Conservation (phyloP, 768 basidiomycete genomes). For the Mycena vitilis region DNA sequence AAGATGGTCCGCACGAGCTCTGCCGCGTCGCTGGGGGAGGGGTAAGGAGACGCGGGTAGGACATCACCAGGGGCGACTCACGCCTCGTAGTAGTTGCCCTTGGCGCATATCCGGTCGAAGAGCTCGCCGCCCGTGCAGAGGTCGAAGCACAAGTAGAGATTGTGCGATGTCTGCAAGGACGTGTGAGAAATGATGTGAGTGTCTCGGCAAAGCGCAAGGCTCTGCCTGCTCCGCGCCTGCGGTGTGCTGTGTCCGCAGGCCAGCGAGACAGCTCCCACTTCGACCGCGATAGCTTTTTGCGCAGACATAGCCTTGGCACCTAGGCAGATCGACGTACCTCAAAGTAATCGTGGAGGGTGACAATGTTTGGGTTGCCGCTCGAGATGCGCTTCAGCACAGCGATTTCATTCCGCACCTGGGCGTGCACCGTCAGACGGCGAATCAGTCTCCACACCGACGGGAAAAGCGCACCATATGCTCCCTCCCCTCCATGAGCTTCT, state of each 20-base stretch:
- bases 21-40: conserved; percentile 80
- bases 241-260: too few species aligned
- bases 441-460: conserved; percentile 1
- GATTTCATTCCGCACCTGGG: conserved; percentile 97
- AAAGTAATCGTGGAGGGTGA: conserved; percentile 96
- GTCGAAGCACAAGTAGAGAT: conserved; percentile 95
- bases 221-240: background rate
- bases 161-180: conserved; percentile 79
- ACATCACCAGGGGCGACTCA: conserved; percentile 48
- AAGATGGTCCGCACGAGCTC: conserved; percentile 88
- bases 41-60: background rate
- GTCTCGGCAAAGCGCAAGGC: background rate
- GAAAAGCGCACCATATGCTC: conserved; percentile 88
- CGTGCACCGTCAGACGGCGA: conserved; percentile 17
- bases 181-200: background rate
- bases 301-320: background rate
- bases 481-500: conserved; percentile 97
- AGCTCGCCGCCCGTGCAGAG: conserved; percentile 97
- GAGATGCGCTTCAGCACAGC: conserved; percentile 94
- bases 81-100: conserved; percentile 97
- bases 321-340: conserved; percentile 65
- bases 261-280: too few species aligned
- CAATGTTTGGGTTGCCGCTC: conserved; percentile 89
- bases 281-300: too few species aligned
- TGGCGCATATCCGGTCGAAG: conserved; percentile 98